These are phyloP conservation scores for Shiraia sp. DNA, from an alignment of 2,329 filamentous ascomycete genomes.

Conservation along the genomic window DNA sequence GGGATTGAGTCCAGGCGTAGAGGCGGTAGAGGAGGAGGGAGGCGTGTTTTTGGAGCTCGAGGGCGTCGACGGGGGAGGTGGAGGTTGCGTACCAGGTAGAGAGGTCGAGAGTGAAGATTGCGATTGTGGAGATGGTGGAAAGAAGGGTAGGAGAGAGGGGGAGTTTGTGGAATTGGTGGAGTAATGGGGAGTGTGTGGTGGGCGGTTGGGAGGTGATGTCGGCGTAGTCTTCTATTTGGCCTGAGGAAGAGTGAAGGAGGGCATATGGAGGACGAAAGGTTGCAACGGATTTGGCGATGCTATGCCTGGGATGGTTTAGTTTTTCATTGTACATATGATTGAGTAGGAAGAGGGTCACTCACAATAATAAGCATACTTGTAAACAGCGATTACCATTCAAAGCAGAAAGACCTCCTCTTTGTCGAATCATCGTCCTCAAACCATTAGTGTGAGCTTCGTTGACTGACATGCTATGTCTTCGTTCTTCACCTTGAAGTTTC, in stretches of 20 bases:
- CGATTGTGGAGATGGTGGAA: slow-evolving; percentile 21
- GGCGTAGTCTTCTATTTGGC: slow-evolving; percentile 27
- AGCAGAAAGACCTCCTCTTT: slow-evolving; percentile 37
- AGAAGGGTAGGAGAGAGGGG: slow-evolving; percentile 20
- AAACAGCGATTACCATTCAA: slow-evolving; percentile 32
- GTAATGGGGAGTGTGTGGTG: slow-evolving; percentile 12
- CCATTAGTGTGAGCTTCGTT: slow-evolving; percentile 34
- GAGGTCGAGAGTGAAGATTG: slow-evolving; percentile 26
- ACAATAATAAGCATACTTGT: slow-evolving; percentile 40
- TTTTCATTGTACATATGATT: too few relatives aligned
- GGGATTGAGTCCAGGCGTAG: slow-evolving; percentile 31
- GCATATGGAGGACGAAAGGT: slow-evolving; percentile 37
- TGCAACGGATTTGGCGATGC: slow-evolving; percentile 34
- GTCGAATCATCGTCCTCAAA: slow-evolving; percentile 36
- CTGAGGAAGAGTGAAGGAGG: slow-evolving; percentile 19
- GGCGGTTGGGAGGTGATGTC: slow-evolving; percentile 15
- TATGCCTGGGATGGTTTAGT: slow-evolving; percentile 26
- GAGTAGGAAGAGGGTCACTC: too few relatives aligned
- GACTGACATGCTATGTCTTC: slow-evolving; percentile 23
- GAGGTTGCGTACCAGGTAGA: slow-evolving; percentile 22
- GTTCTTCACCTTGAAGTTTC: slow-evolving; percentile 13
- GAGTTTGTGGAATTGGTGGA: slow-evolving; percentile 25
- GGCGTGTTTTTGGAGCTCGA: slow-evolving; percentile 38
- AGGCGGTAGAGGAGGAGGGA: slow-evolving; percentile 30
- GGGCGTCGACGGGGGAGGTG: slow-evolving; percentile 20